These are phyloP conservation scores for Gloeophyllum trabeum DNA, from an alignment of 768 basidiomycete genomes.

Conservation along the genomic window DNA sequence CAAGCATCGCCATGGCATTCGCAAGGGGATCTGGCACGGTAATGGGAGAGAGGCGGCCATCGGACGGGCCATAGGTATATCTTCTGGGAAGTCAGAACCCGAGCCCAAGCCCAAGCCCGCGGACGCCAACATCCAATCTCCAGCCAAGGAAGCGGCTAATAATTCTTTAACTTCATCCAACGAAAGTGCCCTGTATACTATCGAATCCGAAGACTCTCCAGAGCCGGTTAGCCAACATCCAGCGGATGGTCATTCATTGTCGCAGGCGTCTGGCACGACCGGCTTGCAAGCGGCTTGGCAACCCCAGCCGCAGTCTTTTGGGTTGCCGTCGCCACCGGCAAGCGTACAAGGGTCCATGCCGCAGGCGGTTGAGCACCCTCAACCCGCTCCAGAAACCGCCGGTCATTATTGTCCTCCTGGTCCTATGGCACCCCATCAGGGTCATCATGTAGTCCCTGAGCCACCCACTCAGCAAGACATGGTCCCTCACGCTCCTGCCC, in stretches of 20 bases:
- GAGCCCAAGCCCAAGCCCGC: neutral
- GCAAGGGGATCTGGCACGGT: conserved; percentile 47
- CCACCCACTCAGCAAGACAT: too few relatives aligned
- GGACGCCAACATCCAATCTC: neutral
- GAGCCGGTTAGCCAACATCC: neutral
- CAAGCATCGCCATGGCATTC: conserved; percentile 72
- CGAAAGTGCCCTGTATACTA: neutral
- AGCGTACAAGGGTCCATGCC: neutral
- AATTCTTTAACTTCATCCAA: neutral
- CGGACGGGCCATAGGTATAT: conserved; percentile 13
- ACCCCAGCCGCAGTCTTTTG: neutral
- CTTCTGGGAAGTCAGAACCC: conserved; percentile 5
- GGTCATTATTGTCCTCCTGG: too few relatives aligned
- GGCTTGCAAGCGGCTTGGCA: neutral
- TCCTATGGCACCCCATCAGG: too few relatives aligned
- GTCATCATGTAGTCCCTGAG: too few relatives aligned
- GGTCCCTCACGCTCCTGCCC: too few relatives aligned
- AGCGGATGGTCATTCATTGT: neutral
- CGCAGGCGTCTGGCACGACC: neutral
- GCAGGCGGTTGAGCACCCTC: neutral
- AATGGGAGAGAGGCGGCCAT: conserved; percentile 18
- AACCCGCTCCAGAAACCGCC: neutral
- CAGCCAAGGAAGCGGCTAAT: neutral
- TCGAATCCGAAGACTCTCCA: neutral
- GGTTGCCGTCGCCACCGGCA: neutral